Conservation (phyloP, 805 yeast species). For the Nematodospora valgi region DNA sequence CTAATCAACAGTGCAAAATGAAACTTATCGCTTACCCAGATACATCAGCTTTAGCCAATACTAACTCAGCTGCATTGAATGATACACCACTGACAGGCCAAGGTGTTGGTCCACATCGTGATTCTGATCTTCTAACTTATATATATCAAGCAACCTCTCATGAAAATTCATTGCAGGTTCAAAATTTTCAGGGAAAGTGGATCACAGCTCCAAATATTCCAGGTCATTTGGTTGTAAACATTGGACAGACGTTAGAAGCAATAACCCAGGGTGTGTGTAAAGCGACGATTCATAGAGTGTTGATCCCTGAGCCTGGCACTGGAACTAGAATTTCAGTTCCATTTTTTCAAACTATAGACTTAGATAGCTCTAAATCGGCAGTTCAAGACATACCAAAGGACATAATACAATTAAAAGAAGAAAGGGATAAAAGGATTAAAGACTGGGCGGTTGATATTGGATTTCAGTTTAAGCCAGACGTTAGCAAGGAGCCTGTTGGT, state of each 20-base stretch:
- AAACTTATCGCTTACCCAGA: conserved; percentile 60
- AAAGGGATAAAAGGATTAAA: conserved; percentile 32
- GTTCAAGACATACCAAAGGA: conserved; percentile 26
- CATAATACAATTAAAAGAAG: conserved; percentile 25
- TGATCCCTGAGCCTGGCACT: conserved; percentile 36
- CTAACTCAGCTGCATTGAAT: conserved; percentile 20
- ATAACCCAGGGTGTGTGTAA: conserved; percentile 55
- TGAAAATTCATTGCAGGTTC: conserved; percentile 51
- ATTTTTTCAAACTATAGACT: conserved; percentile 46
- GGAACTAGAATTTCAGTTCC: conserved; percentile 47
- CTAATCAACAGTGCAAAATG: conserved; percentile 49
- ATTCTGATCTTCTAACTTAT: conserved; percentile 58
- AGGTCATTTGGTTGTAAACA: conserved; percentile 51
- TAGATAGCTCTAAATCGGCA: conserved; percentile 28
- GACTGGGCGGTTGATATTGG: conserved; percentile 38
- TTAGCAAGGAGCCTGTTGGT: conserved; percentile 42
- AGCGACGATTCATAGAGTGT: conserved; percentile 57
- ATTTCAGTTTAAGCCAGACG: conserved; percentile 37
- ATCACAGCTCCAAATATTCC: conserved; percentile 49
- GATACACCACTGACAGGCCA: conserved; percentile 34
- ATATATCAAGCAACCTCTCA: conserved; percentile 55
- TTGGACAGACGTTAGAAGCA: conserved; percentile 61
- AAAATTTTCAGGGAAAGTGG: conserved; percentile 56
- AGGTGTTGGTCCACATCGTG: conserved; percentile 68
- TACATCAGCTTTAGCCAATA: conserved; percentile 17